Base-by-base conservation (phyloP, 2,329 filamentous ascomycete genomes). In the Fusarium nurragi region DNA sequence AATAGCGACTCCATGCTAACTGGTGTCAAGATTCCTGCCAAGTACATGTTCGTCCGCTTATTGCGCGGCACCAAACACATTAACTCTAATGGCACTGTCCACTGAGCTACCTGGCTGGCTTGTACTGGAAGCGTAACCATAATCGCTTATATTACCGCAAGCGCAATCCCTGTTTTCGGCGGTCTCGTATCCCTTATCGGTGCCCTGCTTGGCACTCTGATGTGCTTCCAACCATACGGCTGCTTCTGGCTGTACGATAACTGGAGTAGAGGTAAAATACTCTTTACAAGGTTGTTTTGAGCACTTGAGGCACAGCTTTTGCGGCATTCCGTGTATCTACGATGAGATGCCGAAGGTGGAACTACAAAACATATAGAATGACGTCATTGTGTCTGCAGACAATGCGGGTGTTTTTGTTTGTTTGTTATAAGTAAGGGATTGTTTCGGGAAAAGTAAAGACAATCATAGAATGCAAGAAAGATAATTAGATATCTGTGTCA, bases 31-130 rank as follows among this genome's bases (percentile, higher is more conserved):
- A 63, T 66, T 8, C 58, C 64, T 2, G 60, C 59, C 38, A 67
- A 67, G 36, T 67, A 67, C 5, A 37, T 57, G 32, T 67, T 67
- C 5, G 51, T 67, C 12, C 52, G 64, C 10, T 16, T 71, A 5
- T 45, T 75, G 4, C 61, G 75, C 14, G 71, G 71, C 2, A 71
- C 73, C 8, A 68, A 72, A 36, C 75, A 77, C 37, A 61, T 77
- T 5, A 71, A 64, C 5, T 60, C 63, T 7, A 77, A 76, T 28
- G 69, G 69, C 3, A 14, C 66, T 2, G 68, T 56, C 13, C 75
- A 77, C 49, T 77, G 75, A 75, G 52, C 55, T 7, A 70, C 67
- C 2, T 77, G 75, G 75, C 32, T 77, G 4, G 69, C 64, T 2
- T 77, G 73, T 44, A 76, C 68, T 4, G 63, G 68, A 22, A 51